Percentiles rank a stretch among this genome's conserved stretches.
Conservation (phyloP, 2,329 filamentous ascomycete species). For the Cladosporium sp. region DNA sequence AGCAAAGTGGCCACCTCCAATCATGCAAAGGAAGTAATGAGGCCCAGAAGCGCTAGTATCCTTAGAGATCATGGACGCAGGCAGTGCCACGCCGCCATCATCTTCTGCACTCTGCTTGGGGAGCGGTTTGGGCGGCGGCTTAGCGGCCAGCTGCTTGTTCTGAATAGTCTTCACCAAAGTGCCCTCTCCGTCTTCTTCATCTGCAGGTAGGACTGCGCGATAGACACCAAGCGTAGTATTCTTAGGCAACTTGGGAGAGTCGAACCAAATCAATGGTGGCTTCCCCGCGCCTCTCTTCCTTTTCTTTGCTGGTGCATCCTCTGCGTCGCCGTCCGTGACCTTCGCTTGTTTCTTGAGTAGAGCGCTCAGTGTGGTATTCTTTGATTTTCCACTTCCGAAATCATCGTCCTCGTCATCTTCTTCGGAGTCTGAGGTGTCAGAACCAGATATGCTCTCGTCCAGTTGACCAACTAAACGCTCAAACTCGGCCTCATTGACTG, state of each 20-base stretch:
- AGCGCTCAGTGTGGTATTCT: slow-evolving; percentile 68
- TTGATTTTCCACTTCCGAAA: slow-evolving; percentile 41
- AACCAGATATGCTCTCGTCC: slow-evolving; percentile 89
- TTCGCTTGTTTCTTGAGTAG: slow-evolving; percentile 80
- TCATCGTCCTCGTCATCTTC: slow-evolving; percentile 69
- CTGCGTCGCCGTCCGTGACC: slow-evolving; percentile 54
- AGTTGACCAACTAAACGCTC: slow-evolving; percentile 79
- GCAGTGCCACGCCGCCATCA: slow-evolving; percentile 55
- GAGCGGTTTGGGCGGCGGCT: slow-evolving; percentile 44
- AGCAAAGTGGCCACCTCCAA: slow-evolving; percentile 94
- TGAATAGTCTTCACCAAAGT: slow-evolving; percentile 63
- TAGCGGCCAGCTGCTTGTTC: slow-evolving; percentile 72
- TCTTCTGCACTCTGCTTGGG: slow-evolving; percentile 43
- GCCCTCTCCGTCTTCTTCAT: slow-evolving; percentile 63
- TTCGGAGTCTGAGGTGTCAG: slow-evolving; percentile 53
- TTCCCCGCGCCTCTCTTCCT: slow-evolving; percentile 58
- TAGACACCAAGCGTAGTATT: slow-evolving; percentile 85
- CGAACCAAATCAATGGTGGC: slow-evolving; percentile 80
- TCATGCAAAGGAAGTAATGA: slow-evolving; percentile 97
- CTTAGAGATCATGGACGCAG: slow-evolving; percentile 30
- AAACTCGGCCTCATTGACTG: slow-evolving; percentile 78
- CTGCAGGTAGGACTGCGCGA: slow-evolving; percentile 68
- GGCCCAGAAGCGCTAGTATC: slow-evolving; percentile 62
- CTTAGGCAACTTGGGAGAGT: slow-evolving; percentile 66
- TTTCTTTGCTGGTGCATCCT: slow-evolving; percentile 47